phyloP scores from a whole-genome alignment of 441 rosid species.

The Bruguiera hainesii region DNA sequence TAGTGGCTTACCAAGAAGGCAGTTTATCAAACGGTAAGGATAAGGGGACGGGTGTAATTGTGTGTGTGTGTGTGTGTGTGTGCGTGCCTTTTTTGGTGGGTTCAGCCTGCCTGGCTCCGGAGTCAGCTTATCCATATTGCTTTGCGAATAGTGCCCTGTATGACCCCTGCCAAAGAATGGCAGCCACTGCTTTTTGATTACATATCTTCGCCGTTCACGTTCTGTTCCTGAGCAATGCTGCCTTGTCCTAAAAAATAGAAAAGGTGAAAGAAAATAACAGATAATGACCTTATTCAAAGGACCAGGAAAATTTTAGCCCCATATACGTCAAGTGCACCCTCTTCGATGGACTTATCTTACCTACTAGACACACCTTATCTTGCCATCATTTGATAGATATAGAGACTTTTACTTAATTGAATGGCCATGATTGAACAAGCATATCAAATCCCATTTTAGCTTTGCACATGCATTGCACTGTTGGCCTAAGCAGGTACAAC shows the following conservation, averaged over 20 bases:
- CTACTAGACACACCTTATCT: conserved; percentile 33
- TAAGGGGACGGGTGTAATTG: not conserved
- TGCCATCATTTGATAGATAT: conserved; percentile 38
- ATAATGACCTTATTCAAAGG: not conserved
- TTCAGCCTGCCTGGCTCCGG: not conserved
- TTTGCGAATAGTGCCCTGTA: conserved; percentile 9
- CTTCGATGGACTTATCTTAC: conserved; percentile 41
- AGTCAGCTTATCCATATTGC: conserved; percentile 20
- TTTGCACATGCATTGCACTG: conserved; percentile 31
- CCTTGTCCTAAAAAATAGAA: conserved; percentile 26
- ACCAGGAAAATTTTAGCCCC: conserved; percentile 19
- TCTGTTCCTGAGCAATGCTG: conserved; percentile 23
- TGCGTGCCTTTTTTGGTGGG: not conserved
- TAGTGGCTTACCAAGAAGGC: not conserved
- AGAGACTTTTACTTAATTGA: conserved; percentile 29
- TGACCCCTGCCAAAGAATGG: conserved; percentile 20
- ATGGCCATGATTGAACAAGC: conserved; percentile 32
- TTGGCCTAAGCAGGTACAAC: conserved; percentile 2
- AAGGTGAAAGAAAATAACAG: conserved; percentile 4
- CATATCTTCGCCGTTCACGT: conserved; percentile 11
- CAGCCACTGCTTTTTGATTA: conserved; percentile 31
- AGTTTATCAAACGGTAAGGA: not conserved
- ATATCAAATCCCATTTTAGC: conserved; percentile 5
- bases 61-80: not conserved
- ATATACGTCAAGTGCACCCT: not conserved